Conservation (phyloP, 352 stramenopile species). For the Phytophthora chlamydospora region DNA sequence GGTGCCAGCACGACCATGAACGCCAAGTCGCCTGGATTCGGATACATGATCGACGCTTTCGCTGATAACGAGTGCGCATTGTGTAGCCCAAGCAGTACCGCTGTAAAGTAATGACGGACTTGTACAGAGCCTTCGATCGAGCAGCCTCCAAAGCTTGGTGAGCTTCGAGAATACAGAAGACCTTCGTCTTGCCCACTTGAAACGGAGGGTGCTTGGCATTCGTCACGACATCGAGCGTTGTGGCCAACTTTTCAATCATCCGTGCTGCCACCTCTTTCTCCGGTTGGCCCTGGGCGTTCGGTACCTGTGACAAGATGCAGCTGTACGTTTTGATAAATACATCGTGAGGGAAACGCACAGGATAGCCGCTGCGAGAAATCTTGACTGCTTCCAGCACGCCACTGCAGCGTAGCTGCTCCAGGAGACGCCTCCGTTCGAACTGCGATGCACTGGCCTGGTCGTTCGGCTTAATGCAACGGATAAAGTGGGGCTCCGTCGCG, state of each 20-base stretch:
- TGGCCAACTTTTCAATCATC: conserved; percentile 53
- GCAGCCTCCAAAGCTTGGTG: conserved; percentile 72
- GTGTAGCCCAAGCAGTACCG: conserved; percentile 77
- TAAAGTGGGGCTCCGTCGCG: conserved; percentile 93
- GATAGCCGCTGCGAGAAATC: conserved; percentile 90
- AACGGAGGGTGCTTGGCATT: conserved; percentile 66
- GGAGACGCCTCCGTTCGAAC: conserved; percentile 72
- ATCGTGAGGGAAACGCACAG: conserved; percentile 95
- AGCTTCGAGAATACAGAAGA: conserved; percentile 74
- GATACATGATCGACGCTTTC: conserved; percentile 52
- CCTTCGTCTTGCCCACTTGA: conserved; percentile 85
- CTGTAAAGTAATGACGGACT: conserved; percentile 76
- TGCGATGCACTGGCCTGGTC: conserved; percentile 60
- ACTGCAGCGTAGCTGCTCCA: conserved; percentile 88
- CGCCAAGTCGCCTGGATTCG: conserved; percentile 66
- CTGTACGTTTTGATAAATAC: conserved; percentile 91
- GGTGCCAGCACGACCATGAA: conserved; percentile 47
- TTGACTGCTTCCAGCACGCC: conserved; percentile 90
- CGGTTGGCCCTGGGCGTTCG: conserved; percentile 41
- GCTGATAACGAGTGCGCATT: conserved; percentile 52
- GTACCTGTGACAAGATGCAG: conserved; percentile 64
- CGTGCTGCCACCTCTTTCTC: conserved; percentile 57
- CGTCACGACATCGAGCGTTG: conserved; percentile 41
- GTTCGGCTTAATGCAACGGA: conserved; percentile 92
- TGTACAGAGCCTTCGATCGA: conserved; percentile 68